Base-by-base conservation (phyloP, 208 protist genomes). In the Balamuthia mandrillaris region DNA sequence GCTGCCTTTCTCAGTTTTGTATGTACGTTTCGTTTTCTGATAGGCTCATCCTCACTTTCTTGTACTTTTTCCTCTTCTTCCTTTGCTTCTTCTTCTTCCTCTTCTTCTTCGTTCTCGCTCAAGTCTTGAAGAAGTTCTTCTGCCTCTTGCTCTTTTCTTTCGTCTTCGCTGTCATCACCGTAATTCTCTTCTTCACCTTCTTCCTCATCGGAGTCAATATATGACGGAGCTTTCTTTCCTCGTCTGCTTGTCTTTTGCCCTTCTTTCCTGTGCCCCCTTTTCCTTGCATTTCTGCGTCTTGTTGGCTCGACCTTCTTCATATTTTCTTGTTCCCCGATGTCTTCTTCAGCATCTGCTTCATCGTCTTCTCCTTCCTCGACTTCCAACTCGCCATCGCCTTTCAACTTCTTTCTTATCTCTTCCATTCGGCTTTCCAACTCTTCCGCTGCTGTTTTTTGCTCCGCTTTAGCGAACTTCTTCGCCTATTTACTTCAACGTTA, bases 361-460 rank as follows among this genome's bases (percentile, higher is more conserved):
- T n/a, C n/a, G n/a, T n/a, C n/a, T n/a, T n/a, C n/a, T n/a, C n/a
- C n/a, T n/a, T n/a, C n/a, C n/a, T n/a, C n/a, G n/a, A n/a, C n/a
- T n/a, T n/a, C n/a, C n/a, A n/a, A 9, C 24, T 12, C 4, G 70
- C 4, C 45, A 21, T 33, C 29, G 39, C 51, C 74, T 12, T 31
- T n/a, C 5, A 42, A 39, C 31, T 81, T 81, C n/a, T 10, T 39
- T 3, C 18, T 24, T 12, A 84, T 52, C 78, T 84, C 78, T 24
- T 16, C 78, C 3, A 84, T 6, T 41, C 56, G 45, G 39, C 54
- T 65, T 33, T 84, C 78, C 27, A 84, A 58, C 56, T 84, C 78
- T 0, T 84, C 78, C 3, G 56, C 56, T 4, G 54, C 78, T 18
- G 56, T 41, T 18, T 41, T 27, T 41, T 54, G 51, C 24, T 84